phyloP scores from a whole-genome alignment of 139 green algal genomes.

The Tetradesmus obliquus region DNA sequence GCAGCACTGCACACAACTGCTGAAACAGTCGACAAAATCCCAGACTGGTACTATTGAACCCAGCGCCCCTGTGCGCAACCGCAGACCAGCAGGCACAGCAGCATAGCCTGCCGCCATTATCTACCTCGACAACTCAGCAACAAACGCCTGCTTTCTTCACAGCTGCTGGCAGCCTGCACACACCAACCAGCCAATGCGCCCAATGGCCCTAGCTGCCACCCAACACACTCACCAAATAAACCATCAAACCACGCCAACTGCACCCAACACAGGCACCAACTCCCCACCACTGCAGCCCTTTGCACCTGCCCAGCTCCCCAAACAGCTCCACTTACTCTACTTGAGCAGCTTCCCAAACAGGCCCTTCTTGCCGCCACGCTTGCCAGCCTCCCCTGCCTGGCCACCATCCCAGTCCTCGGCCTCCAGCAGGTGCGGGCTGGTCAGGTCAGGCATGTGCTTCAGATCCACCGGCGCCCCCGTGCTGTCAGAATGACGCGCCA shows the following conservation, averaged over 20 bases:
- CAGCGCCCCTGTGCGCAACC: too few relatives aligned
- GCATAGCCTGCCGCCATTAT: background rate
- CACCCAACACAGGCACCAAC: background rate
- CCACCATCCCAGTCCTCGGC: conserved; percentile 9
- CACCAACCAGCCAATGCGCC: background rate
- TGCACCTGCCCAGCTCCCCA: background rate
- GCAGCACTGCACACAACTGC: too few relatives aligned
- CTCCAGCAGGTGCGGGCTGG: conserved; percentile 10
- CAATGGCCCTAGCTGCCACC: too few relatives aligned
- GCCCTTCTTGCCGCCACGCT: conserved; percentile 11
- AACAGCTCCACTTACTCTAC: background rate
- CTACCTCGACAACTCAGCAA: background rate
- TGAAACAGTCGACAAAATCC: too few relatives aligned
- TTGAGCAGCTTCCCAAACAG: conserved; percentile 31
- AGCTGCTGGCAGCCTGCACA: background rate
- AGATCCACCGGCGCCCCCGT: background rate
- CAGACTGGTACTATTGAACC: too few relatives aligned
- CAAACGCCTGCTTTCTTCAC: too few relatives aligned
- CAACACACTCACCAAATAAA: too few relatives aligned
- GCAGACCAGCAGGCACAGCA: background rate
- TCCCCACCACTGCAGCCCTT: too few relatives aligned
- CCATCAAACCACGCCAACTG: too few relatives aligned
- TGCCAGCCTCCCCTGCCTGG: background rate
- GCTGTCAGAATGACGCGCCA: background rate
- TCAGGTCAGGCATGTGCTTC: conserved; percentile 41